Evolutionary conservation across 345 rosid genomes (phyloP).

Genomic region (Salix exigua): DNA sequence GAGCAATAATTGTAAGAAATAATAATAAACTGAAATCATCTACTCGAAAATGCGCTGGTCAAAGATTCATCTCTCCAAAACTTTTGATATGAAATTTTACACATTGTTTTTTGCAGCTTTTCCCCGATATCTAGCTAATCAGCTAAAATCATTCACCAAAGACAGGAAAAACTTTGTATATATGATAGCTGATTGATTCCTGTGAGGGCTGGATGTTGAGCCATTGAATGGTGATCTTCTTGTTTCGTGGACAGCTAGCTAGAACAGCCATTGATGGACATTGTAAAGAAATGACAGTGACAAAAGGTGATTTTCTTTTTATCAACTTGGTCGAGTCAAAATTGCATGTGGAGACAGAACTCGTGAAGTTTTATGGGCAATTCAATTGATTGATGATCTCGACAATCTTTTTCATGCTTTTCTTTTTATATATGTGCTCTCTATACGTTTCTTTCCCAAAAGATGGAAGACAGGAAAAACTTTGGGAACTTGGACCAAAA

Average conservation of each 20-base stretch:
- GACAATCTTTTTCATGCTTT: background rate
- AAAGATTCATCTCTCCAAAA: slow-evolving; percentile 8
- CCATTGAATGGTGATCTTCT: background rate
- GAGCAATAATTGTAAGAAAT: background rate
- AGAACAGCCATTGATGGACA: background rate
- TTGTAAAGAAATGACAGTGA: background rate
- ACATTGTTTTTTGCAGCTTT: background rate
- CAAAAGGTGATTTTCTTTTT: background rate
- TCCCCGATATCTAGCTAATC: background rate
- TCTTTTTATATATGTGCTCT: background rate
- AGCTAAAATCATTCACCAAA: background rate
- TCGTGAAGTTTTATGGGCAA: background rate
- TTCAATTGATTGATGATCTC: background rate
- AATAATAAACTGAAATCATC: background rate
- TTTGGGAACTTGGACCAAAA: background rate
- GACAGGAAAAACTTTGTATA: background rate
- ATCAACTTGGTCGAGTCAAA: background rate
- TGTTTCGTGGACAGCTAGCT: background rate
- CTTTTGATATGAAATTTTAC: background rate
- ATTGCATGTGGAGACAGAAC: background rate
- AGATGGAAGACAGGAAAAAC: background rate
- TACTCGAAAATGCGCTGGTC: background rate
- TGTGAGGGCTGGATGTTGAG: background rate
- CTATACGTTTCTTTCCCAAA: background rate
- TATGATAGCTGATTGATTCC: background rate